These are phyloP conservation scores for Debaryomyces psychrophilus DNA, from an alignment of 1,139 yeast genomes.

Conservation along the genomic window DNA sequence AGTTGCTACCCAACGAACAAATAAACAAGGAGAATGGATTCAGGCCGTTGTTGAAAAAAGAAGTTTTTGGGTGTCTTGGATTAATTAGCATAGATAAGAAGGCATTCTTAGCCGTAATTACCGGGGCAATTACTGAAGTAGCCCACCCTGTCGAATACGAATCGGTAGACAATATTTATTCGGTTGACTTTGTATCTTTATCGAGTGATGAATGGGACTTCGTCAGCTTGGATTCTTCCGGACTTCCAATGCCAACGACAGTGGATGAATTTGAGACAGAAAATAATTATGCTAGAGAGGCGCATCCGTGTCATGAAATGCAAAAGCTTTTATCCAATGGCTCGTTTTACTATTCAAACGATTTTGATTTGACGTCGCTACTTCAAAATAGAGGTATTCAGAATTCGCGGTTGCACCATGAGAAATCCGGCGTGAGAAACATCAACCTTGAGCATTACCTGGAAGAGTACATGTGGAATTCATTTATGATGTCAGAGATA, in stretches of 20 bases:
- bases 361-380: conserved; percentile 85
- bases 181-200: conserved; percentile 84
- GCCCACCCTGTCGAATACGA: conserved; percentile 84
- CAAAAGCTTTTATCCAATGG: conserved; percentile 82
- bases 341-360: conserved; percentile 88
- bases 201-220: conserved; percentile 80
- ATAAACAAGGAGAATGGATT: conserved; percentile 46
- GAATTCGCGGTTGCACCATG: conserved; percentile 33
- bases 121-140: conserved; percentile 70
- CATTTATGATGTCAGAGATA: conserved; percentile 84
- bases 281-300: conserved; percentile 35
- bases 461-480: conserved; percentile 95
- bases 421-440: conserved; percentile 20
- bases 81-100: conserved; percentile 69
- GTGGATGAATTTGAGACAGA: conserved; percentile 24
- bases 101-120: conserved; percentile 76
- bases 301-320: conserved; percentile 84
- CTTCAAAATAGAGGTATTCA: conserved; percentile 72
- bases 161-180: conserved; percentile 74
- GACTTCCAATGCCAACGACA: conserved; percentile 48
- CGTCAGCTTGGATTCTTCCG: conserved; percentile 62
- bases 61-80: conserved; percentile 83
- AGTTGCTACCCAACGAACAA: conserved; percentile 45
- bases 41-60: conserved; percentile 54
- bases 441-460: conserved; percentile 56